Evolutionary conservation across 2,329 filamentous ascomycete species (phyloP).

Genomic region (Arthroderma sp.): DNA sequence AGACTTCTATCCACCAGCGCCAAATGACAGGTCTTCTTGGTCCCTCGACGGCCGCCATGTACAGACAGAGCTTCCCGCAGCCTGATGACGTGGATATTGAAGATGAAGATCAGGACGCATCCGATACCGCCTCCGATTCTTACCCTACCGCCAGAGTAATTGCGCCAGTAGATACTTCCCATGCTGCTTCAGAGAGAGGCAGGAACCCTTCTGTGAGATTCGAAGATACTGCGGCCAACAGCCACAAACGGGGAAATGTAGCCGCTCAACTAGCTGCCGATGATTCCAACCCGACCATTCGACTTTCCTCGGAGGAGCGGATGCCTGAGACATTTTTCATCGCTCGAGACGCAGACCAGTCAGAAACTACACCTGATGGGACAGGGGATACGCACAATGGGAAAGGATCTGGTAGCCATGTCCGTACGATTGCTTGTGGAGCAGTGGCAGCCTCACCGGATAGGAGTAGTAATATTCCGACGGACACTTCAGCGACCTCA

Average conservation of each 20-base stretch:
- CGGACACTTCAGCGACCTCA: too few species aligned
- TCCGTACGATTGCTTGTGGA: neutral
- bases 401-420: neutral
- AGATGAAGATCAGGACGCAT: constrained; percentile 7
- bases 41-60: constrained; percentile 16
- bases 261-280: too few species aligned
- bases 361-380: neutral
- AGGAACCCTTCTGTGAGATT: too few species aligned
- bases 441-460: neutral
- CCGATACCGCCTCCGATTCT: neutral
- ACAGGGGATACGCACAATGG: neutral
- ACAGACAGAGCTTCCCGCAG: constrained; percentile 21
- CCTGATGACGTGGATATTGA: constrained; percentile 19
- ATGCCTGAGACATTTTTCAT: constrained; percentile 7
- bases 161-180: constrained; percentile 7
- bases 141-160: constrained; percentile 4
- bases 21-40: constrained; percentile 18
- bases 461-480: neutral
- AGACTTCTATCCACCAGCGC: constrained; percentile 30
- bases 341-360: constrained; percentile 1
- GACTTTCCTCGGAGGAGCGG: constrained; percentile 5
- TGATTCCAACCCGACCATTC: neutral
- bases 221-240: too few species aligned
- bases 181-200: neutral
- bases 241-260: too few species aligned